A percentile compares a stretch with the other conserved stretches of the same genome.
Conservation (phyloP, 2,329 filamentous ascomycete genomes). For the Neofusicoccum ribis region DNA sequence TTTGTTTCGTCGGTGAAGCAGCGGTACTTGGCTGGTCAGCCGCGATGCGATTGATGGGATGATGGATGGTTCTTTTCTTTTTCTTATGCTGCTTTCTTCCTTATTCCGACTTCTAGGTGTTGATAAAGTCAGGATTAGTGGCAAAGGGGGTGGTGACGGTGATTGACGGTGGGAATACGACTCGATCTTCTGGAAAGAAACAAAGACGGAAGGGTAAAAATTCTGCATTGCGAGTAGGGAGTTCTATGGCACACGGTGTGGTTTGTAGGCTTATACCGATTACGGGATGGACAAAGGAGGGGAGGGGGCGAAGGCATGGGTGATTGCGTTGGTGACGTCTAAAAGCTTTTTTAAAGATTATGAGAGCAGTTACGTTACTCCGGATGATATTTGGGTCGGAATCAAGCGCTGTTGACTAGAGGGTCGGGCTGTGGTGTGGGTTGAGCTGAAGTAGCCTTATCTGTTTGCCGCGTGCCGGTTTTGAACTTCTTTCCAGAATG, state of each 20-base stretch:
- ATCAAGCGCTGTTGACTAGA: not conserved
- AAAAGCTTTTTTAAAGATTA: not conserved
- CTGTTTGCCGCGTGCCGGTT: no score
- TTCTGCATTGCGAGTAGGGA: slow-evolving; percentile 14
- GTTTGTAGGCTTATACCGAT: slow-evolving; percentile 16
- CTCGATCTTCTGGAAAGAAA: slow-evolving; percentile 16
- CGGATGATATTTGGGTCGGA: not conserved
- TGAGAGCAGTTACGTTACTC: not conserved
- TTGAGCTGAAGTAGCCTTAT: no score
- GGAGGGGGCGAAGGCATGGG: not conserved
- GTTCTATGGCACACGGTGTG: slow-evolving; percentile 14
- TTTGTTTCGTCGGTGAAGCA: slow-evolving; percentile 5
- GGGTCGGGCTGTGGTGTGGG: not conserved
- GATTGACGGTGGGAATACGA: slow-evolving; percentile 6
- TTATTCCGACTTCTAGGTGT: slow-evolving; percentile 1
- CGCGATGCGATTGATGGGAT: not conserved
- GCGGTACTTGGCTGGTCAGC: not conserved
- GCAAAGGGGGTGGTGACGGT: not conserved
- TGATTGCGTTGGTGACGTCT: not conserved
- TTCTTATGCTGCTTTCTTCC: not conserved
- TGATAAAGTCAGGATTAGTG: slow-evolving; percentile 14
- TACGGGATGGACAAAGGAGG: not conserved
- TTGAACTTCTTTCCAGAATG: no score
- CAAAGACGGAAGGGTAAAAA: slow-evolving; percentile 13
- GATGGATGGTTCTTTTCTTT: not conserved